Base-by-base conservation (phyloP, 495 filamentous ascomycete species). In the Cercophora newfieldiana region DNA sequence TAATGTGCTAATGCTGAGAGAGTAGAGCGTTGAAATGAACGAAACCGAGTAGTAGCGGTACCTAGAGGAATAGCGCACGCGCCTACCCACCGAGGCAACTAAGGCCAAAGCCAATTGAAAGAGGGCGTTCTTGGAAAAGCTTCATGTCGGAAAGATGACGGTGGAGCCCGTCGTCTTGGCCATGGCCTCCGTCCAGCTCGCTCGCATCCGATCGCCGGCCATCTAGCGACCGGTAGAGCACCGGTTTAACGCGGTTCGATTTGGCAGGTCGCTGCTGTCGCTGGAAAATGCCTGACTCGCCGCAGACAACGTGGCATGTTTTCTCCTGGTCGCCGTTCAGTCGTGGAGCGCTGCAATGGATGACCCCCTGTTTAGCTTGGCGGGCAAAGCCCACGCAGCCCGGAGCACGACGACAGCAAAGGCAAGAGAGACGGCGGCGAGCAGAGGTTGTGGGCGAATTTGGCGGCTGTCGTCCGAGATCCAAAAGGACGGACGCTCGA, bases 281-380 rank as follows among this genome's bases (percentile, higher is more conserved):
- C 30, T 44, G 26, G n/a, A n/a, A 25, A 14, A 58, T 19, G 51
- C 63, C 66, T 74, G 72, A 74, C 72, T 75, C 73, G 72, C 71
- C 63, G 53, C 50, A 33, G 54, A 66, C 70, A 56, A 76, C 74
- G 72, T 74, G 72, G 72, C 72, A 74, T 61, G 66, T 69, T 58
- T 68, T 51, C 59, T 69, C 48, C 28, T 47, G 7, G 65, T 53
- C 18, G 64, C 53, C 66, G 31, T 61, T 44, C 56, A 47, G 7
- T 26, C 25, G 19, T n/a, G 59, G 37, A 48, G 58, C 58, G 30
- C n/a, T n/a, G n/a, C n/a, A 59, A 51, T 8, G 12, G 3, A 65
- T 24, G 21, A 57, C 21, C 54, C n/a, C 54, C 50, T 28, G 21
- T 30, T 28, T 16, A 19, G 30, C 18, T 47, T 55, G 61, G 29